These are phyloP conservation scores for Venturia effusa DNA, from an alignment of 2,329 filamentous ascomycete species.

Conservation along the genomic window DNA sequence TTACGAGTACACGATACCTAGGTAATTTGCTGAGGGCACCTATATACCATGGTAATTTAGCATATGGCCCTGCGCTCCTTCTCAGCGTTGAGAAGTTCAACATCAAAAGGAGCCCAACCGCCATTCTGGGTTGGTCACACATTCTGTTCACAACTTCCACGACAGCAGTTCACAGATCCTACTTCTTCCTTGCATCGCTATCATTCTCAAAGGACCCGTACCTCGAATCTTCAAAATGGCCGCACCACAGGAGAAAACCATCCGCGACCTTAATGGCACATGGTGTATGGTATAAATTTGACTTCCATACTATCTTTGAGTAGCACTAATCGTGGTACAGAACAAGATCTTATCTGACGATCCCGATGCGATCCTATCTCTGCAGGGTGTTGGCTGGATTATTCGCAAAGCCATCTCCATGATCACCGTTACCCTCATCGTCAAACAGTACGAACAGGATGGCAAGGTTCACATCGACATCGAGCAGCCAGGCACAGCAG, in stretches of 20 bases:
- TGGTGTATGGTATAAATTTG: slow-evolving; percentile 25
- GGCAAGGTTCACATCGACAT: slow-evolving; percentile 55
- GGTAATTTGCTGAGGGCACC: too few species aligned
- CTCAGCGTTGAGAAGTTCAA: neutral
- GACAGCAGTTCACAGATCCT: neutral
- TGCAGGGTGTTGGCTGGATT: slow-evolving; percentile 45
- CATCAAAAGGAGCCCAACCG: neutral
- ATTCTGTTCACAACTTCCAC: neutral
- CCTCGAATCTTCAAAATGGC: slow-evolving; percentile 21
- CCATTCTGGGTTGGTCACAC: too few species aligned
- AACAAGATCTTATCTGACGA: slow-evolving; percentile 65
- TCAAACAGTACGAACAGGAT: slow-evolving; percentile 41
- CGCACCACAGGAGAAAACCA: slow-evolving; percentile 23
- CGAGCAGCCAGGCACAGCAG: slow-evolving; percentile 60
- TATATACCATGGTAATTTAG: too few species aligned
- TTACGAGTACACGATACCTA: too few species aligned
- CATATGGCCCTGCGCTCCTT: neutral
- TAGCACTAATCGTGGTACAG: slow-evolving; percentile 32
- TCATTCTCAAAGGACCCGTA: neutral
- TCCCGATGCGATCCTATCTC: slow-evolving; percentile 52
- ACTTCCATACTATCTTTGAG: neutral
- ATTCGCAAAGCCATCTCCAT: slow-evolving; percentile 60
- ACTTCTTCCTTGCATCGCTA: neutral
- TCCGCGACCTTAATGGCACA: slow-evolving; percentile 27
- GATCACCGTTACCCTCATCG: slow-evolving; percentile 56